These are phyloP conservation scores for Rosa hybrid DNA, from an alignment of 331 rosid genomes.

Conservation along the genomic window DNA sequence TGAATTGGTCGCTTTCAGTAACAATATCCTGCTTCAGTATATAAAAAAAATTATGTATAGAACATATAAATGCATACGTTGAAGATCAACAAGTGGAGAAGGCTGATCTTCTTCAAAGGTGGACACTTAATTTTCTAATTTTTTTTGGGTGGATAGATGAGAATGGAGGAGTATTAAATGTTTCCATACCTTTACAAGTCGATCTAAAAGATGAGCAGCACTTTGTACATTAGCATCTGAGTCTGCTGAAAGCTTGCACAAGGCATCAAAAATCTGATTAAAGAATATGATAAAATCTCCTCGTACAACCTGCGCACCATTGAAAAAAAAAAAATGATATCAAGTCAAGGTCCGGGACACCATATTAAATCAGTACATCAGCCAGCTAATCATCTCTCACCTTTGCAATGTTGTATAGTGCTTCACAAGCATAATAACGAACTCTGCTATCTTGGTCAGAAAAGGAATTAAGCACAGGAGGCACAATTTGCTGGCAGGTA, in stretches of 20 bases:
- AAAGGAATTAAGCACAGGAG: slow-evolving; percentile 81
- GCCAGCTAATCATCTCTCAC: slow-evolving; percentile 46
- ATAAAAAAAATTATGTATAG: slow-evolving; percentile 35
- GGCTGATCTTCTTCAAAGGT: slow-evolving; percentile 16
- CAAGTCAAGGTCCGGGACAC: slow-evolving; percentile 26
- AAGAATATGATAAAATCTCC: slow-evolving; percentile 96
- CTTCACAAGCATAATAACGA: slow-evolving; percentile 98
- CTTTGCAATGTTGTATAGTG: slow-evolving; percentile 96
- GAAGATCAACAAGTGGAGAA: slow-evolving; percentile 23
- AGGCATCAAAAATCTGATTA: slow-evolving; percentile 93
- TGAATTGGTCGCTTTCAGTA: slow-evolving; percentile 98
- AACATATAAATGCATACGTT: slow-evolving; percentile 12
- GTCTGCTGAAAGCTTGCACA: slow-evolving; percentile 97
- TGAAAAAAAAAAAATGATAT: slow-evolving; percentile 26
- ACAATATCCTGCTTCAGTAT: slow-evolving; percentile 87
- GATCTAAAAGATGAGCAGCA: slow-evolving; percentile 98
- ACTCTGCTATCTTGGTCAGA: slow-evolving; percentile 97
- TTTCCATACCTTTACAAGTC: slow-evolving; percentile 80
- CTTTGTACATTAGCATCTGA: slow-evolving; percentile 95
- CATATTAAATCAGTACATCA: slow-evolving; percentile 18
- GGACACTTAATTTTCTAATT: not conserved
- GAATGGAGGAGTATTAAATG: slow-evolving; percentile 15
- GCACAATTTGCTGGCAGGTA: slow-evolving; percentile 82
- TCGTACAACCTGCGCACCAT: slow-evolving; percentile 82
- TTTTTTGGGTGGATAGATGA: not conserved